These are phyloP conservation scores for Fonsecaea monophora DNA, from an alignment of 2,329 filamentous ascomycete species.

Conservation along the genomic window DNA sequence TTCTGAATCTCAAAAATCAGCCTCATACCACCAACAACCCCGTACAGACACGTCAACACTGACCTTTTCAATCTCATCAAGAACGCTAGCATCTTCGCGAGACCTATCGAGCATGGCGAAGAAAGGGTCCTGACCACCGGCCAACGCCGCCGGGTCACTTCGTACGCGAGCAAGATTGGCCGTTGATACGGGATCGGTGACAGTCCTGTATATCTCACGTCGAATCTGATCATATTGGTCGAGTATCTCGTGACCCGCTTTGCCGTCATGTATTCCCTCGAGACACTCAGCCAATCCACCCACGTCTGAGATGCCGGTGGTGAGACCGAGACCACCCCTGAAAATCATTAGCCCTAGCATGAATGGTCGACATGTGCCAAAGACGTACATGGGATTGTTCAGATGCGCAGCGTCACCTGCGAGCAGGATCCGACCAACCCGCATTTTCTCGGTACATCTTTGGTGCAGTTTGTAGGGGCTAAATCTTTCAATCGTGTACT, in stretches of 20 bases:
- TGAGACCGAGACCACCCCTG: constrained; percentile 64
- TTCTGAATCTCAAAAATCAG: background rate
- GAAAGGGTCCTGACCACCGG: constrained; percentile 45
- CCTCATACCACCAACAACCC: background rate
- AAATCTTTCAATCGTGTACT: constrained; percentile 64
- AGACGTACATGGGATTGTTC: constrained; percentile 23
- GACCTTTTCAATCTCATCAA: background rate
- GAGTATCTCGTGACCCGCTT: constrained; percentile 50
- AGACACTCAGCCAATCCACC: constrained; percentile 68
- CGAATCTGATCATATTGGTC: constrained; percentile 52
- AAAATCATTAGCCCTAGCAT: background rate
- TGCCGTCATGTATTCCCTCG: constrained; percentile 48
- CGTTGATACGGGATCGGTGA: constrained; percentile 50
- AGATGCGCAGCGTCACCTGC: constrained; percentile 67
- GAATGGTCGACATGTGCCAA: background rate
- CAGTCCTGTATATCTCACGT: constrained; percentile 47
- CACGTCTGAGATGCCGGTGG: constrained; percentile 68
- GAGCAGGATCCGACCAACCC: constrained; percentile 63
- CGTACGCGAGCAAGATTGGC: constrained; percentile 50
- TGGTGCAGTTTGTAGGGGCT: constrained; percentile 68
- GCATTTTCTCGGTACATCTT: constrained; percentile 63
- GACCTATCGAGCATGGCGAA: constrained; percentile 36
- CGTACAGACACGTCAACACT: background rate
- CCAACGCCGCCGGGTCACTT: constrained; percentile 44
- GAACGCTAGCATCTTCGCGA: background rate